A percentile compares a stretch with the other conserved stretches of the same genome.
Evolutionary conservation across 78 protist genomes (phyloP).

Genomic region (Dictyostelium brefeldianum): DNA sequence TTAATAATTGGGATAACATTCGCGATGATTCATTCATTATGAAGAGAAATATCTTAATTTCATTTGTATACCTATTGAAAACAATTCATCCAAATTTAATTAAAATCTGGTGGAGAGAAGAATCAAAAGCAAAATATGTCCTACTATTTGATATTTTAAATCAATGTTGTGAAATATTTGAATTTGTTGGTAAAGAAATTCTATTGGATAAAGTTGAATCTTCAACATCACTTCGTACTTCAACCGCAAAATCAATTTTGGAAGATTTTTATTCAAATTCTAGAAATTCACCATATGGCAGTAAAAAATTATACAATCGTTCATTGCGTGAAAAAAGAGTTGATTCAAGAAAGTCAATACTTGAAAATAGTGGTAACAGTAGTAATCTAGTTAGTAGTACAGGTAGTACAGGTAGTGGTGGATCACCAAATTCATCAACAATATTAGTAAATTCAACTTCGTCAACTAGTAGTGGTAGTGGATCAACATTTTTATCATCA

Average conservation of each 20-base stretch:
- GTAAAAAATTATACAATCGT: conserved; percentile 55
- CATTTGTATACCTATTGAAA: conserved; percentile 44
- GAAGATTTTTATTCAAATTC: conserved; percentile 53
- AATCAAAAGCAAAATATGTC: conserved; percentile 27
- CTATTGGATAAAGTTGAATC: conserved; percentile 57
- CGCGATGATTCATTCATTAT: conserved; percentile 63
- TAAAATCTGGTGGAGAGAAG: conserved; percentile 75
- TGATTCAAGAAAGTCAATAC: conserved; percentile 44
- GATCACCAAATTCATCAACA: not conserved
- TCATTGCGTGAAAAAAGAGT: conserved; percentile 78
- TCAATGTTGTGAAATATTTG: conserved; percentile 51
- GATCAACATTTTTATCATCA: not conserved
- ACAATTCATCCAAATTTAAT: conserved; percentile 47
- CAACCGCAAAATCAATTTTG: conserved; percentile 70
- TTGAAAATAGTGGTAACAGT: not conserved
- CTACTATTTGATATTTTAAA: conserved; percentile 47
- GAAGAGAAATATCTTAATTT: conserved; percentile 54
- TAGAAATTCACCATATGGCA: conserved; percentile 59
- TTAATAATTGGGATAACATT: conserved; percentile 44
- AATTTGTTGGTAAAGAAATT: conserved; percentile 66
- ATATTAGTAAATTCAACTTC: not conserved
- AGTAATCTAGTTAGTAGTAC: too few relatives aligned
- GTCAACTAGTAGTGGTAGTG: too few relatives aligned
- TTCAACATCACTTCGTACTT: conserved; percentile 44
- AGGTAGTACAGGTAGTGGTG: not conserved